Base-by-base conservation (phyloP, 768 basidiomycete species). In the Pleurotus pulmonarius region DNA sequence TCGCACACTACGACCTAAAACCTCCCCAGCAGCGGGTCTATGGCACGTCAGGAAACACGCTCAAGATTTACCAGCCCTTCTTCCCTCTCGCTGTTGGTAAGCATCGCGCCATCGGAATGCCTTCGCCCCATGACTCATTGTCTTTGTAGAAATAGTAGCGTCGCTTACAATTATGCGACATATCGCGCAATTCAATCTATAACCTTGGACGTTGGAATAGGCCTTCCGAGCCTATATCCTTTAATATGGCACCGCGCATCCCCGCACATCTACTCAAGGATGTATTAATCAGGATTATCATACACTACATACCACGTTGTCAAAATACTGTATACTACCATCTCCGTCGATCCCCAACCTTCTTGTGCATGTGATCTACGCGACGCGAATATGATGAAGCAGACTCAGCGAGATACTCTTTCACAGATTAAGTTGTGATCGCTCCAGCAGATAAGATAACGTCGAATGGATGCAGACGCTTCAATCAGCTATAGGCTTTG, bases 141-240 rank as follows among this genome's bases (percentile, higher is more conserved):
- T 16, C 7, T 39, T 39, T 9, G 18, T 18, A 86, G 84, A 86
- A 63, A 71, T 86, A 46, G 68, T 86, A 5, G 78, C 83, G 7
- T 80, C 82, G 20, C 69, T 85, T 62, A 79, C 75, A 26, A 83
- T 86, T 65, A 85, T 86, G 84, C 81, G 84, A 3, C 77, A 85
- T 63, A 83, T 85, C 47, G 78, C 77, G 12, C 75, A 80, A 61
- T 70, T 79, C 58, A 76, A 77, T 56, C 70, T 82, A 55, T 77
- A 53, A 13, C 40, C n/a, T 16, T 25, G 51, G 38, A 22, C 51
- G 12, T 22, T 25, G 39, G 15, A 6, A n/a, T 41, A 38, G 39
- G 39, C n/a, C 7, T 15, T 41, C 13, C 39, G 29, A 37, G 69
- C 76, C 82, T 73, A 38, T 25, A 49, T n/a, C 18, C 26, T 29